phyloP scores from a whole-genome alignment of 495 filamentous ascomycete genomes.

The Penicillium longicatenatum region DNA sequence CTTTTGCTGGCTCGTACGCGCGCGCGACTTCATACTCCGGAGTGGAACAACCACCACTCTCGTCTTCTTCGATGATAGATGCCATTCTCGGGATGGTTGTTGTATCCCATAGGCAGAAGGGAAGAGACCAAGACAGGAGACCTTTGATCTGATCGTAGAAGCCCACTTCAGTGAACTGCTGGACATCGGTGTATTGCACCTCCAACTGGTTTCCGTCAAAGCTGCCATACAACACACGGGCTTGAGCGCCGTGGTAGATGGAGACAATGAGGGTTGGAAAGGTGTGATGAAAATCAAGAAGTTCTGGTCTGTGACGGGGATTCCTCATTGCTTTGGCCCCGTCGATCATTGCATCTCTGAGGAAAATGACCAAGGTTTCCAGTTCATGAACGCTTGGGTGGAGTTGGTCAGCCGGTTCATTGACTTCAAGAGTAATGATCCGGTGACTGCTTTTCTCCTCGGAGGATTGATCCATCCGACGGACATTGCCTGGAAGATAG shows the following conservation, averaged over 20 bases:
- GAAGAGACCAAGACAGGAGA: neutral
- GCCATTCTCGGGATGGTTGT: neutral
- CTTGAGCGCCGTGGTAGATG: slow-evolving; percentile 6
- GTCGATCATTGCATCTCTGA: neutral
- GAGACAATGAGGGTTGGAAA: slow-evolving; percentile 2
- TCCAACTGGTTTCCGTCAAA: slow-evolving; percentile 2
- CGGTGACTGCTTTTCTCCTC: neutral
- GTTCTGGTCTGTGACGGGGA: neutral
- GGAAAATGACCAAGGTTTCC: neutral
- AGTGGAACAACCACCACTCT: neutral
- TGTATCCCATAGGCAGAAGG: neutral
- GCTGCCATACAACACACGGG: slow-evolving; percentile 3
- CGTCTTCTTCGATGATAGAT: neutral
- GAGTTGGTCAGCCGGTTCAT: neutral
- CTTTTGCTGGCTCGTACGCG: neutral
- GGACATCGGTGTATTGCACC: slow-evolving; percentile 2
- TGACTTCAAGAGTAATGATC: neutral
- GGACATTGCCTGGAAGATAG: neutral
- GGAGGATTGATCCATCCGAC: neutral
- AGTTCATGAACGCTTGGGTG: neutral
- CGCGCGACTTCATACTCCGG: neutral
- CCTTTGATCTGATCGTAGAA: neutral
- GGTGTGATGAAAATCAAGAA: neutral
- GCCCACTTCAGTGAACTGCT: neutral
- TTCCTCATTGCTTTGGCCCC: neutral